Evolutionary conservation across 345 rosid species (phyloP).

Genomic region (Schrenkiella parvula): DNA sequence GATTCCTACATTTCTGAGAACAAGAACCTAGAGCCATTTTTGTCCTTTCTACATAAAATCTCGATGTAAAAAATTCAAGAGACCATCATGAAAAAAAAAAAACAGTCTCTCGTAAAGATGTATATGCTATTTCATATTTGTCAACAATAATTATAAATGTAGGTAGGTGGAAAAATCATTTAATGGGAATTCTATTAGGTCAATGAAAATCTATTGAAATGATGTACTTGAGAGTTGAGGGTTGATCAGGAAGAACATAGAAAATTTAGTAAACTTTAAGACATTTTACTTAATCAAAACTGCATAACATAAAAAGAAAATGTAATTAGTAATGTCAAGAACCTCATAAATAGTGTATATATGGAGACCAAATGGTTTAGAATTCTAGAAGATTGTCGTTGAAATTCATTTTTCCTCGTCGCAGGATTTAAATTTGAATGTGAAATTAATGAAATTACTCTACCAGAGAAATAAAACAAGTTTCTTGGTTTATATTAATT

Average conservation of each 20-base stretch:
- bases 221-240: background rate
- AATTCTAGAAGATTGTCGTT: background rate
- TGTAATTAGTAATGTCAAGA: background rate
- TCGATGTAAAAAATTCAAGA: background rate
- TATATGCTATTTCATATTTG: background rate
- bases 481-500: background rate
- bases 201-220: background rate
- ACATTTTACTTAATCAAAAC: background rate
- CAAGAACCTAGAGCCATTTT: background rate
- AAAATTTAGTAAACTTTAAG: background rate
- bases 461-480: background rate
- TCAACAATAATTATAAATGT: constrained; percentile 16
- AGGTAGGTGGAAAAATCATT: constrained; percentile 2
- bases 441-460: background rate
- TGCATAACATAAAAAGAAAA: background rate
- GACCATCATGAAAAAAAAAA: background rate
- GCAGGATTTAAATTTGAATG: background rate
- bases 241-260: background rate
- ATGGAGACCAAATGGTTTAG: background rate
- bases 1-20: background rate
- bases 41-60: background rate
- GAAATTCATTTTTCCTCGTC: background rate
- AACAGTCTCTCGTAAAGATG: background rate
- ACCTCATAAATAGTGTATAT: background rate
- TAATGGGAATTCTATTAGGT: background rate